A percentile compares a stretch with the other conserved stretches of the same genome.
These are phyloP conservation scores for Eleusine coracana DNA, from an alignment of 176 grass and related monocot species.

Conservation along the genomic window DNA sequence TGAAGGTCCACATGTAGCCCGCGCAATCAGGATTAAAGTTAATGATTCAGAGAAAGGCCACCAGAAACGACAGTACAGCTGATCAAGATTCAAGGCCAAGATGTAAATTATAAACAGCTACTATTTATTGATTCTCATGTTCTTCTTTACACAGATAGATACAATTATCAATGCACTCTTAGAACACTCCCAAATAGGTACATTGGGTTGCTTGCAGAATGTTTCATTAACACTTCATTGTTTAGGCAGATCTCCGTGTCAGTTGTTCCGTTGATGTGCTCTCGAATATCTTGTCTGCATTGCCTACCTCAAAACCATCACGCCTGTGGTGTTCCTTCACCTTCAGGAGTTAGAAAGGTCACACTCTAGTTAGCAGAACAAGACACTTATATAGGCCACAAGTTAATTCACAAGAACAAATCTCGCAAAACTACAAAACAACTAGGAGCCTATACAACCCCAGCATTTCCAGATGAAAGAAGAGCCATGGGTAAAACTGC, in stretches of 20 bases:
- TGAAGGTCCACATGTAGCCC: neutral
- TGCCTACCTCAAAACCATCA: slow-evolving; percentile 95
- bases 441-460: neutral
- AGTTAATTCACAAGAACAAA: neutral
- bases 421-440: neutral
- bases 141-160: slow-evolving; percentile 26
- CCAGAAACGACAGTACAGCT: neutral
- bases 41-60: neutral
- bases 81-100: neutral
- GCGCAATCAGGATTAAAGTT: neutral
- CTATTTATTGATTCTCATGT: slow-evolving; percentile 40
- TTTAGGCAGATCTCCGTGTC: slow-evolving; percentile 61
- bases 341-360: slow-evolving; percentile 40
- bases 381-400: neutral
- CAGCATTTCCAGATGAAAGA: neutral
- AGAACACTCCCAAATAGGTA: slow-evolving; percentile 31
- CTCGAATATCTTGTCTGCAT: slow-evolving; percentile 98
- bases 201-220: neutral
- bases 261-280: slow-evolving; percentile 96
- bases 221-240: slow-evolving; percentile 20
- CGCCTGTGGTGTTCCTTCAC: slow-evolving; percentile 86
- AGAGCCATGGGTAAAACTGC: neutral
- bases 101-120: neutral
- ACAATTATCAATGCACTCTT: slow-evolving; percentile 14
- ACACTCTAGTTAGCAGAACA: slow-evolving; percentile 22